Evolutionary conservation across 345 rosid species (phyloP).

Genomic region (Gossypium australe): DNA sequence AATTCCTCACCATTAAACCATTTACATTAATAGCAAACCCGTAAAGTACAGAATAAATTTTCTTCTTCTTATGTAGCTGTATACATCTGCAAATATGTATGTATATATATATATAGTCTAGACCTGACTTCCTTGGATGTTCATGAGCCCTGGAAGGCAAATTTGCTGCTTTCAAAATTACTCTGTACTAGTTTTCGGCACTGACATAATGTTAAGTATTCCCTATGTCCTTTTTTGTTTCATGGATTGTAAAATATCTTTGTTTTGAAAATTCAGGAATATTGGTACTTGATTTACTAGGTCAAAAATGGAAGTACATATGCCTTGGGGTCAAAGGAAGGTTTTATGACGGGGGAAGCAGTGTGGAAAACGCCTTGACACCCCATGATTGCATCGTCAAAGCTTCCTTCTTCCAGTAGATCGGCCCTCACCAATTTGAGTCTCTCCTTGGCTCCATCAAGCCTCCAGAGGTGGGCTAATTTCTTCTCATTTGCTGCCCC

Average conservation of each 20-base stretch:
- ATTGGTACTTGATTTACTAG: not conserved
- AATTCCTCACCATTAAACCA: not conserved
- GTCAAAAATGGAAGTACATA: not conserved
- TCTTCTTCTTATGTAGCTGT: not conserved
- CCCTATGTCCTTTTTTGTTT: not conserved
- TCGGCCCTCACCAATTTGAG: conserved; percentile 70
- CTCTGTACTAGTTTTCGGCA: not conserved
- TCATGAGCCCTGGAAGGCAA: too few relatives aligned
- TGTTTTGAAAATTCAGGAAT: not conserved
- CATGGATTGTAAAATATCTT: not conserved
- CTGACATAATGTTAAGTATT: not conserved
- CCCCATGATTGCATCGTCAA: conserved; percentile 64
- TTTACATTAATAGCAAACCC: not conserved
- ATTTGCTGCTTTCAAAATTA: not conserved
- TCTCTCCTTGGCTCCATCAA: conserved; percentile 85
- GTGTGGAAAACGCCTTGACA: conserved; percentile 93
- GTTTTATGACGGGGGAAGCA: conserved; percentile 80
- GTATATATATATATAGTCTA: too few relatives aligned
- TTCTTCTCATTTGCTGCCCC: conserved; percentile 61
- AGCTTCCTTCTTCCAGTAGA: conserved; percentile 71
- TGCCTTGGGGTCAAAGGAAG: conserved; percentile 82
- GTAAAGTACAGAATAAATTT: too few relatives aligned
- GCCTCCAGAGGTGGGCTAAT: conserved; percentile 61
- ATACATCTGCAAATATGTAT: too few relatives aligned
- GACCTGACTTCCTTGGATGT: too few relatives aligned